phyloP scores from a whole-genome alignment of 2,329 filamentous ascomycete genomes.

The Alternaria sp. region DNA sequence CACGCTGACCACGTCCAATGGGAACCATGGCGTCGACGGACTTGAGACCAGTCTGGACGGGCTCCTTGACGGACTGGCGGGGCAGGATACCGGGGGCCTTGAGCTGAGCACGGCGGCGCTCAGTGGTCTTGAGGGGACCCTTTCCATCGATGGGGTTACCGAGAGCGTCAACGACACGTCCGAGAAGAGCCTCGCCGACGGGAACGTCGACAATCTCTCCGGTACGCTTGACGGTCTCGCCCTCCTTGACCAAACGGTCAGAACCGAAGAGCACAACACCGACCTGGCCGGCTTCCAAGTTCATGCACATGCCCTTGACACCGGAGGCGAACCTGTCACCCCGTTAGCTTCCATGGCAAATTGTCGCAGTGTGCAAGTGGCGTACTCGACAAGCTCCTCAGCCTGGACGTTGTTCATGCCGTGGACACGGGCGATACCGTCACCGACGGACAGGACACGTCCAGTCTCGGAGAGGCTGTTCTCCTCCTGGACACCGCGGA shows the following conservation, averaged over 20 bases:
- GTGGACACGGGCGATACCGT: conserved; percentile 99
- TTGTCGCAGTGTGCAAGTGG: conserved; percentile 40
- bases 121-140: conserved; percentile 90
- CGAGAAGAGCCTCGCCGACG: conserved; percentile 89
- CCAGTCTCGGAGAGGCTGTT: conserved; percentile 96
- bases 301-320: conserved; percentile 99
- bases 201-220: conserved; percentile 99
- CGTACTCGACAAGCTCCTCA: conserved; percentile 99
- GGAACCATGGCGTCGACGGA: conserved; percentile 99
- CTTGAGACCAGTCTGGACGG: conserved; percentile 99
- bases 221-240: conserved; percentile 99
- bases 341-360: conserved; percentile 34
- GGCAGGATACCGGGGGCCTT: conserved; percentile 99
- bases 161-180: conserved; percentile 97
- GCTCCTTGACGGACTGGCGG: conserved; percentile 95
- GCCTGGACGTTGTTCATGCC: conserved; percentile 99
- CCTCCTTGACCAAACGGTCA: conserved; percentile 99
- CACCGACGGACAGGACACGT: conserved; percentile 98
- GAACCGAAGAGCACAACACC: conserved; percentile 99
- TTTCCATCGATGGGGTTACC: conserved; percentile 99
- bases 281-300: conserved; percentile 99
- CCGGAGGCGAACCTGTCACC: conserved; percentile 88
- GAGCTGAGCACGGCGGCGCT: conserved; percentile 95
- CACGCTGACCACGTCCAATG: conserved; percentile 99
- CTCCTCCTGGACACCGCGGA: conserved; percentile 98